Base-by-base conservation (phyloP, 176 grass and related monocot species). In the Microstegium vimineum region DNA sequence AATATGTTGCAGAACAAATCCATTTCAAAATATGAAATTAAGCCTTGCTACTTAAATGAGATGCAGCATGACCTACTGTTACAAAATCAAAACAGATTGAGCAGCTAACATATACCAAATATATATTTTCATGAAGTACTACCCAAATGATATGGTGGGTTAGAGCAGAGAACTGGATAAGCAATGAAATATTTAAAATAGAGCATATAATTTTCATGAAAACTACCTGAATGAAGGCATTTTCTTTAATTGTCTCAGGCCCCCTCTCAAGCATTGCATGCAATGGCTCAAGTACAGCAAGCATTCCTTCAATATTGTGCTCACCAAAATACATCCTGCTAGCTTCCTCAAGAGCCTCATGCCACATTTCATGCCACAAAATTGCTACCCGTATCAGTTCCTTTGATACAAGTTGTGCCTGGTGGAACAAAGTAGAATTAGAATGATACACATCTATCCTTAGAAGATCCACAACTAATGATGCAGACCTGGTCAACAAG, bases 301-400 rank as follows among this genome's bases (percentile, higher is more conserved):
- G 92, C 95, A 95, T 98, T 51, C 95, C 95, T 65, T 93, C 92
- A 0, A 95, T 93, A 86, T 98, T 98, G 74, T 93, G 88, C 89
- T 98, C 95, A 67, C 95, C 95, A 91, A 98, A 98, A 87, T 95
- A 98, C 78, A 98, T 89, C 64, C 95, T 91, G 77, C 95, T 98
- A 67, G 95, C 95, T 89, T 98, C 95, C 56, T 98, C 95, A 33
- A 98, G 86, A 76, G 95, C 95, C 62, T 98, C 95, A 84, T 98
- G 92, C 95, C 95, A 98, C 95, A 98, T 90, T 70, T 98, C 95
- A 86, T 98, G 95, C 95, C 95, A 98, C 77, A 98, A 81, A 82
- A 98, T 98, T 45, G 95, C 95, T 42, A 98, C 92, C 85, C 95
- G 86, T 85, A 98, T 98, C 82, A 98, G 76, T 79, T 98, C 95